These are phyloP conservation scores for Cutaneotrichosporon arboriforme DNA, from an alignment of 1,284 basidiomycete species.

Conservation along the genomic window DNA sequence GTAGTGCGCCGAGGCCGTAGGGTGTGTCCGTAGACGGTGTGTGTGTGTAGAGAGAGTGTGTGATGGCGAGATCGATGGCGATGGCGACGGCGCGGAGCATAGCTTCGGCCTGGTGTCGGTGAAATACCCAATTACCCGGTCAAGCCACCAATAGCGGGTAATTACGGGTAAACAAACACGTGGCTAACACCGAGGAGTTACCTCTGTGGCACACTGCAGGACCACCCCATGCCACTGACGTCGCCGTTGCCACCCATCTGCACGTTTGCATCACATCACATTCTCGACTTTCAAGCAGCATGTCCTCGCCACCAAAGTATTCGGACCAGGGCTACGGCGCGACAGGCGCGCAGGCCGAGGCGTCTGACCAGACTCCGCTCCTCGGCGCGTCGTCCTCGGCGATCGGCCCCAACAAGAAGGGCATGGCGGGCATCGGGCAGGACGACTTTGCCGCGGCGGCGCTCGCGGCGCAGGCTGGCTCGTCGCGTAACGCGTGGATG, in stretches of 20 bases:
- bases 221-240: neutral
- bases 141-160: neutral
- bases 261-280: neutral
- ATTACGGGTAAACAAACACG: neutral
- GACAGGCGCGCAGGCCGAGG: slow-evolving; percentile 13
- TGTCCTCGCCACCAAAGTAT: slow-evolving; percentile 36
- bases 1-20: slow-evolving; percentile 1
- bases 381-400: slow-evolving; percentile 19
- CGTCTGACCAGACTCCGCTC: slow-evolving; percentile 23
- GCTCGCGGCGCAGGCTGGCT: slow-evolving; percentile 3
- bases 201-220: neutral
- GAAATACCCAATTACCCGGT: neutral
- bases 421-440: slow-evolving; percentile 1
- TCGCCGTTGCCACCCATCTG: neutral
- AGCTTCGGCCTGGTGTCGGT: neutral
- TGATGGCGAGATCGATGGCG: neutral
- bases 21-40: slow-evolving; percentile 6
- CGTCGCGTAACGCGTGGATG: slow-evolving; percentile 38
- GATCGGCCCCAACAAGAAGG: slow-evolving; percentile 7
- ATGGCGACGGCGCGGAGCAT: neutral
- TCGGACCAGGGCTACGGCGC: slow-evolving; percentile 34
- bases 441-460: slow-evolving; percentile 8
- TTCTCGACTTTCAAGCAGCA: slow-evolving; percentile 5
- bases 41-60: neutral
- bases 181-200: neutral